Base-by-base conservation (phyloP, 768 basidiomycete genomes). In the Vararia minispora region DNA sequence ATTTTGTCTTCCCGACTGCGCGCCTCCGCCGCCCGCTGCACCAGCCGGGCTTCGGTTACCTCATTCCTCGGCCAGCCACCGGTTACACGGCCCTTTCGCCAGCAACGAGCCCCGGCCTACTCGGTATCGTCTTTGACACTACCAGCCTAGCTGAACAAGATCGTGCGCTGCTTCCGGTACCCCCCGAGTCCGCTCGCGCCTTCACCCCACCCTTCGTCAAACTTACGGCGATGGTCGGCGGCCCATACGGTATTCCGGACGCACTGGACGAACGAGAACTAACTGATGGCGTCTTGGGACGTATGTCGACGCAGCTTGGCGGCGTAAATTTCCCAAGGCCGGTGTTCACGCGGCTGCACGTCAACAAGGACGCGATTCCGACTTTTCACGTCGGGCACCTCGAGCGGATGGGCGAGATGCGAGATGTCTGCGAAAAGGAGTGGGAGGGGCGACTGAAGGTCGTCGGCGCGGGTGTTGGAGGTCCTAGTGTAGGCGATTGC, bases 101-200 rank as follows among this genome's bases (percentile, higher is more conserved):
- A 13, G 24, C 31, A 1, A 35, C 35, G 17, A 28, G 39, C 33
- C 56, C 66, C 9, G 72, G 74, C 3, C 69, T 85, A 14, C 69
- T 98, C 0, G 94, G 94, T 10, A 78, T 80, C 22, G 79, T 97
- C 9, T 97, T 97, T 59, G 94, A 98, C 56, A 86, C 85, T 0
- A 79, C 76, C 36, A 71, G 83, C 6, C 65, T 90, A 28, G 63
- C 72, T 1, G 67, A 59, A 5, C 79, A 90, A 45, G 74, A 78
- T n/a, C n/a, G n/a, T n/a, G n/a, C n/a, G n/a, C n/a, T n/a, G n/a
- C n/a, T n/a, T n/a, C n/a, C n/a, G n/a, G n/a, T n/a, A n/a, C n/a
- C n/a, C n/a, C n/a, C n/a, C 45, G 42, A 45, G 39, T 29, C 42
- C 26, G 23, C 41, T 26, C 2, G 58, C 9, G 32, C 58, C 24